A percentile compares a stretch with the other conserved stretches of the same genome.
These are phyloP conservation scores for apple (Malus domestica) DNA, from an alignment of 306 rosid genomes.

Conservation along the genomic window DNA sequence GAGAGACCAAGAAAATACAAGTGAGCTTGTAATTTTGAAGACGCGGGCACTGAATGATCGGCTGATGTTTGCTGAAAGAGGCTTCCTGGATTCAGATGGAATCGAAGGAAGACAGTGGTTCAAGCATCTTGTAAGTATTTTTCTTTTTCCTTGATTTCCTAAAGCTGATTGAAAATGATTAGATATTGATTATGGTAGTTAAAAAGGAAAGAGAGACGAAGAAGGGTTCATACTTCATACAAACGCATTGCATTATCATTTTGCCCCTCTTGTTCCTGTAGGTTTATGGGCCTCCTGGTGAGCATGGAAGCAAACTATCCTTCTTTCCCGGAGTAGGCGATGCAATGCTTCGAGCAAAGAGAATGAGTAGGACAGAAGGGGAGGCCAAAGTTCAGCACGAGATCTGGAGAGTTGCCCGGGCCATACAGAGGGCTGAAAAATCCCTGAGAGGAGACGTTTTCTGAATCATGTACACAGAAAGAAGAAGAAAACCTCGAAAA, in stretches of 20 bases:
- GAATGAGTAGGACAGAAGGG: constrained; percentile 28
- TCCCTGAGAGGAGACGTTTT: constrained; percentile 64
- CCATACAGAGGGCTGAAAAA: constrained; percentile 66
- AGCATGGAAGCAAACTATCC: constrained; percentile 44
- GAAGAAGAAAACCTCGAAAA: neutral
- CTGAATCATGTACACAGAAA: constrained; percentile 9
- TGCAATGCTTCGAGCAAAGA: constrained; percentile 39
- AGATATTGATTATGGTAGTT: neutral
- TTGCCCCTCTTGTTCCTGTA: constrained; percentile 1
- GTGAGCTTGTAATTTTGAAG: constrained; percentile 31
- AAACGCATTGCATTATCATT: too few relatives aligned
- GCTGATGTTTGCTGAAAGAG: constrained; percentile 66
- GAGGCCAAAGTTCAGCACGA: constrained; percentile 57
- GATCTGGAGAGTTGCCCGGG: constrained; percentile 85
- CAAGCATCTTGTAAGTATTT: constrained; percentile 79
- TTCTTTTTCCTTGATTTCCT: neutral
- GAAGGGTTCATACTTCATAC: too few relatives aligned
- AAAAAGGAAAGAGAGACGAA: neutral
- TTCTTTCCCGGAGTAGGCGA: constrained; percentile 82
- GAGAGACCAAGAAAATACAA: constrained; percentile 32
- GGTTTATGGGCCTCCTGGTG: constrained; percentile 71
- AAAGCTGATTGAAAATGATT: neutral
- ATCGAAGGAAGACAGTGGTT: constrained; percentile 64
- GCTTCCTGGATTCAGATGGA: constrained; percentile 70
- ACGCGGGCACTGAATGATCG: constrained; percentile 69